Evolutionary conservation across 768 basidiomycete genomes (phyloP), one percentile per base, ranked within the genome.

Genomic region (Russula griseocarnosa): DNA sequence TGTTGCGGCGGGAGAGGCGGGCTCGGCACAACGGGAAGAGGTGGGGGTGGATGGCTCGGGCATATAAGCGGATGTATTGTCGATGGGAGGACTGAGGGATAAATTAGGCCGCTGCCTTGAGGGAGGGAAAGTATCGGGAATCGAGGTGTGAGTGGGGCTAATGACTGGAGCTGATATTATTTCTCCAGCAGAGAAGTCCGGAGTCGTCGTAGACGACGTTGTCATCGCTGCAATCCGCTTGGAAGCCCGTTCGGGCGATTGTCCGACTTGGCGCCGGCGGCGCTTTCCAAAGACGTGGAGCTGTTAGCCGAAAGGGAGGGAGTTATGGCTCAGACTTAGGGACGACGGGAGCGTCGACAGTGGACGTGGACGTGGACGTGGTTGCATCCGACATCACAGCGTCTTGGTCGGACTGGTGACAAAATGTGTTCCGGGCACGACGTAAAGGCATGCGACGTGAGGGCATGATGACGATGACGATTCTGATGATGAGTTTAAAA

Each of bases 1-100:
- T 16, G 74, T 74, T 10, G 71, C 65, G 13, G 65, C 67, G 32
- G 74, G 73, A 1, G 74, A 74, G 9, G 66, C 61, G 8, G 70
- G 70, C 5, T 52, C 60, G 46, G 16, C 11, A 32, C 0, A 1
- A 36, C n/a, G n/a, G 20, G 28, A 42, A 2, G 28, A 5, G 28
- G 28, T 0, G 4, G 36, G 34, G 8, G 28, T 0, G 3, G 46
- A 50, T 13, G 58, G 32, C 0, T 8, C 30, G 24, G 28, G 7
- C 34, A 28, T 34, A 38, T 26, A 13, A 3, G 22, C 0, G 10
- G 24, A 28, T 46, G 58, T 24, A 4, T 51, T 59, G 38, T 55
- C 22, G 46, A 55, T 55, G 46, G 51, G 50, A 36, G 58, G 46
- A 40, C 20, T 16, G 3, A 64, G 63, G 26, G 38, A 18, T 10